A percentile compares a stretch with the other conserved stretches of the same genome.
These are phyloP conservation scores for Tulasnella sp. DNA, from an alignment of 768 basidiomycete genomes.

Conservation along the genomic window DNA sequence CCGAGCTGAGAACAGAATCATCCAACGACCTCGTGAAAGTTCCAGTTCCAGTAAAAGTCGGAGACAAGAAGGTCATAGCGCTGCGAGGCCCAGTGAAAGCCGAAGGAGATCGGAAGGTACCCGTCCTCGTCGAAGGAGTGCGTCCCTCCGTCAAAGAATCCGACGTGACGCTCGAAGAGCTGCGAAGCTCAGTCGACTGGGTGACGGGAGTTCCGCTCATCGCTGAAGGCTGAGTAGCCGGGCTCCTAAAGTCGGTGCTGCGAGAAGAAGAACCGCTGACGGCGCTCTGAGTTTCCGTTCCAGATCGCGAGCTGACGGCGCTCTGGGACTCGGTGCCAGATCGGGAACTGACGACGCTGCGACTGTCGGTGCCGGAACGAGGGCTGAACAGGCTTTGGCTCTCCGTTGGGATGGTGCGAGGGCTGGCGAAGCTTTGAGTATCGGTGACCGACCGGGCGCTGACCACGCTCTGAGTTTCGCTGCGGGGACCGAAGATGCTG, in stretches of 20 bases:
- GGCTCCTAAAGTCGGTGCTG: neutral
- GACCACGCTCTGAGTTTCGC: neutral
- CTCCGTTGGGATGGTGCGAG: no score
- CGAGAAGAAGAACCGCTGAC: neutral
- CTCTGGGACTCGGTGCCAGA: no score
- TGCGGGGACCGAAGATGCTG: neutral
- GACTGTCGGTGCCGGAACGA: neutral
- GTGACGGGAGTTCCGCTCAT: conserved; percentile 1
- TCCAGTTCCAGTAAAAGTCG: conserved; percentile 7
- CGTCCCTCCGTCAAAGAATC: neutral
- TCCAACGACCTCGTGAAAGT: neutral
- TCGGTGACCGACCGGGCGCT: neutral
- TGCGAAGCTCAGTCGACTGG: neutral
- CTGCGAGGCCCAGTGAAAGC: neutral
- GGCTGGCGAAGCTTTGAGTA: no score
- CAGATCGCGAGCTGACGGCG: no score
- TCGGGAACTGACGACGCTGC: no score
- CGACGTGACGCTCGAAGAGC: neutral
- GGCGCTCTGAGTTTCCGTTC: neutral
- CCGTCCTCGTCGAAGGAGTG: neutral
- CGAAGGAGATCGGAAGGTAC: neutral
- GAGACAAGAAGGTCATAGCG: conserved; percentile 18
- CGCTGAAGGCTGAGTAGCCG: neutral
- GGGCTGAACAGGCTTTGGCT: no score
- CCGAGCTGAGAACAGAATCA: conserved; percentile 3